These are phyloP conservation scores for Aspergillus amoenus DNA, from an alignment of 2,329 filamentous ascomycete genomes.

Conservation along the genomic window DNA sequence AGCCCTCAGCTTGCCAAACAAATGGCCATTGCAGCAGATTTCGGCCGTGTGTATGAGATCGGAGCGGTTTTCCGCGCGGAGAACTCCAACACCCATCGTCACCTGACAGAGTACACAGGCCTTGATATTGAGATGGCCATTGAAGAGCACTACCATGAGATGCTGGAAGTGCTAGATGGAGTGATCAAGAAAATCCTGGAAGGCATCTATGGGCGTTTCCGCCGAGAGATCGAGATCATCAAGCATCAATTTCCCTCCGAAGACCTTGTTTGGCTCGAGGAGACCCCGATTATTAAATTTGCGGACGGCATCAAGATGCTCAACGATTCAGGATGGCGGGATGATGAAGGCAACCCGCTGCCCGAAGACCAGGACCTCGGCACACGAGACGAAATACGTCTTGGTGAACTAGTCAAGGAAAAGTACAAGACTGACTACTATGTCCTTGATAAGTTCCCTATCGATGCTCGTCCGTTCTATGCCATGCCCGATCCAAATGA, in stretches of 20 bases:
- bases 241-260: slow-evolving; percentile 83
- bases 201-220: slow-evolving; percentile 67
- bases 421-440: slow-evolving; percentile 90
- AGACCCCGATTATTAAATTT: slow-evolving; percentile 81
- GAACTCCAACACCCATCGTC: slow-evolving; percentile 92
- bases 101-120: slow-evolving; percentile 92
- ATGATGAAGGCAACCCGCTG: slow-evolving; percentile 71
- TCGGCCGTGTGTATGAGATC: slow-evolving; percentile 85
- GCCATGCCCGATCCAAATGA: slow-evolving; percentile 79
- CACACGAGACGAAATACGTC: slow-evolving; percentile 81
- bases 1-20: slow-evolving; percentile 92
- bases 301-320: slow-evolving; percentile 76
- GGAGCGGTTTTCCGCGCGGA: slow-evolving; percentile 90
- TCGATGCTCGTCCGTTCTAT: slow-evolving; percentile 83
- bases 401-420: slow-evolving; percentile 80
- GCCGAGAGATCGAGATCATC: slow-evolving; percentile 72
- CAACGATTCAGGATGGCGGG: slow-evolving; percentile 71
- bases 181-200: slow-evolving; percentile 79
- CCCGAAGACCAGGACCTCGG: slow-evolving; percentile 76
- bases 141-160: slow-evolving; percentile 85
- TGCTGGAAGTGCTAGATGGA: slow-evolving; percentile 73
- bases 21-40: slow-evolving; percentile 86
- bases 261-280: slow-evolving; percentile 80
- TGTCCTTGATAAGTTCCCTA: slow-evolving; percentile 89
- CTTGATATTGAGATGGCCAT: slow-evolving; percentile 92